Conservation (phyloP, 345 rosid genomes). For the Dipteronia dyeriana region DNA sequence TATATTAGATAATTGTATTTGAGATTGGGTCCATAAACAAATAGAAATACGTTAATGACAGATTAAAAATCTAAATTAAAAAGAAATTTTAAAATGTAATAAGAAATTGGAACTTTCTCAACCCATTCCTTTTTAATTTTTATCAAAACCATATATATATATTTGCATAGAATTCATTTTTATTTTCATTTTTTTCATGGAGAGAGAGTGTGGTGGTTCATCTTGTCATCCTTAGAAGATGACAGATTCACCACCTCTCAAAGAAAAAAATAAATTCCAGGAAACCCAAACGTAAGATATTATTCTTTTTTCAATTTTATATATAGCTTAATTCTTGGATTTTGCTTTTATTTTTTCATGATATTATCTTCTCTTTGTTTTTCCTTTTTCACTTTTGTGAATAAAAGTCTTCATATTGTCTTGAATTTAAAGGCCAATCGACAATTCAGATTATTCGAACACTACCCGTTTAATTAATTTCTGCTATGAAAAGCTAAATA, state of each 20-base stretch:
- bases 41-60: no score
- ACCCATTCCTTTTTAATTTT: no score
- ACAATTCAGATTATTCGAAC: neutral
- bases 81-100: no score
- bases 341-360: no score
- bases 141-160: no score
- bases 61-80: no score
- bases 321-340: neutral
- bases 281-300: slow-evolving; percentile 31
- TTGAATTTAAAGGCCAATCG: neutral
- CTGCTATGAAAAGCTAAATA: neutral
- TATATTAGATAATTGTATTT: no score
- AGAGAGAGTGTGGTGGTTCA: neutral
- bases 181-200: neutral
- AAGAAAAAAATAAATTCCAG: slow-evolving; percentile 9
- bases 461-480: neutral
- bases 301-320: neutral
- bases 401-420: neutral
- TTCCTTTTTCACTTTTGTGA: no score
- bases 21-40: no score
- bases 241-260: slow-evolving; percentile 4
- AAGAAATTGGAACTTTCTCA: no score
- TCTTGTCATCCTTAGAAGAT: neutral
- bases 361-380: neutral
- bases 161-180: no score